Evolutionary conservation across 2,329 filamentous ascomycete genomes (phyloP), one percentile per base, ranked within the genome.

Genomic region (Cryphonectria parasitica): DNA sequence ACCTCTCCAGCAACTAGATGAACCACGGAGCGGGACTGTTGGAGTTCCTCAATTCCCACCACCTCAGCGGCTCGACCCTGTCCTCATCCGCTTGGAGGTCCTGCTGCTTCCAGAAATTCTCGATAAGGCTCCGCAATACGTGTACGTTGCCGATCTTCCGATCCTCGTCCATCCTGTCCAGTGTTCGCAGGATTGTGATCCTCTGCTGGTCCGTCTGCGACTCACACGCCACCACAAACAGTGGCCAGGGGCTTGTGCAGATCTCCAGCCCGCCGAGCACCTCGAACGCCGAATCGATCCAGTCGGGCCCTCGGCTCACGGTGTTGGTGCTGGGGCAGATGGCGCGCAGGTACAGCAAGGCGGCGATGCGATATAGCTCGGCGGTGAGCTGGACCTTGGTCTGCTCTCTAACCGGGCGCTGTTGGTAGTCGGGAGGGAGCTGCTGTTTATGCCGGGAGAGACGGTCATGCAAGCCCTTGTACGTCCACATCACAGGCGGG

Each of bases 291-390:
- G 78, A 76, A n/a, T 79, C 70, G 6, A 83, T 71, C 63, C 78
- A 77, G 2, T 75, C 39, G 4, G 77, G 54, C 74, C 43, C 75
- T 77, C 28, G 78, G 67, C 45, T 82, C 74, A 56, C 73, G 73
- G 43, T 72, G 74, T 52, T 74, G 70, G 36, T 75, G 43, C 72
- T 72, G 64, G 76, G 76, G 66, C 74, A 75, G 25, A 77, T 76
- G 66, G 78, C 75, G 62, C 78, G 77, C 28, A 80, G 74, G 68
- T 73, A 73, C n/a, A 73, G 41, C 19, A 73, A 41, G 39, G 84
- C 79, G 0, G 83, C 85, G 28, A 86, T 79, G 7, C 84, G 82
- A 71, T 86, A 87, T n/a, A 86, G 79, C 75, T 86, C 84, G 13
- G 85, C 84, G 3, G 85, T 86, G 54, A 80, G 78, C 15, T 31